Evolutionary conservation across 148 eudicot genomes (phyloP), one percentile per base, ranked within the genome.

Genomic region (Chenopodium quinoa): DNA sequence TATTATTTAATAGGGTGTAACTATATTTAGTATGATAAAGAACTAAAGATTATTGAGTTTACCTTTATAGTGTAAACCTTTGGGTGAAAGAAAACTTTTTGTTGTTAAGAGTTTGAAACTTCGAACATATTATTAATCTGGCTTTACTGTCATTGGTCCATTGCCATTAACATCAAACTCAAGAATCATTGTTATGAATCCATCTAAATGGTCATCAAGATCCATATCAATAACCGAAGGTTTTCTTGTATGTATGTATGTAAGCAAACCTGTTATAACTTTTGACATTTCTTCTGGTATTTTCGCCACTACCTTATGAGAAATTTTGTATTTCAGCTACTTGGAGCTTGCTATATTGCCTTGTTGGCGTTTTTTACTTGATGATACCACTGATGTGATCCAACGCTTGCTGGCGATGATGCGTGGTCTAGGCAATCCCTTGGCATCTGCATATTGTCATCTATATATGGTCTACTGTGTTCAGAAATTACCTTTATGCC

Each of bases 391-490:
- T 84, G 86, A 89, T 71, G 87, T 69, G 60, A 83, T 93, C 76
- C 83, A 79, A 66, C 94, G 97, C 71, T 85, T 91, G 86, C 90
- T 90, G 73, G 78, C 84, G 86, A 93, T 93, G 97, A 87, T 84
- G 82, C 91, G 92, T 87, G 97, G 97, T 69, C 87, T 93, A 83
- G 94, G 91, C 60, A 86, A 91, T 86, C 97, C 97, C 56, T 79
- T 93, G 82, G 93, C 92, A 48, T 91, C 94, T 62, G 88, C 94
- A 27, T 93, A 93, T 83, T 90, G 93, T 84, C 89, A 86, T 84
- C 79, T 93, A 80, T 93, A 91, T 84, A 72, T 90, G 84, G 91
- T 82, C 46, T 84, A 87, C 77, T 81, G 92, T 65, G 91, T 85
- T 14, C 91, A 88, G 69, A 91, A 87, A 83, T 76, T 88, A 76